Conservation (phyloP, 192 early-diverging fungal genomes). For the Spizellomyces sp. region DNA sequence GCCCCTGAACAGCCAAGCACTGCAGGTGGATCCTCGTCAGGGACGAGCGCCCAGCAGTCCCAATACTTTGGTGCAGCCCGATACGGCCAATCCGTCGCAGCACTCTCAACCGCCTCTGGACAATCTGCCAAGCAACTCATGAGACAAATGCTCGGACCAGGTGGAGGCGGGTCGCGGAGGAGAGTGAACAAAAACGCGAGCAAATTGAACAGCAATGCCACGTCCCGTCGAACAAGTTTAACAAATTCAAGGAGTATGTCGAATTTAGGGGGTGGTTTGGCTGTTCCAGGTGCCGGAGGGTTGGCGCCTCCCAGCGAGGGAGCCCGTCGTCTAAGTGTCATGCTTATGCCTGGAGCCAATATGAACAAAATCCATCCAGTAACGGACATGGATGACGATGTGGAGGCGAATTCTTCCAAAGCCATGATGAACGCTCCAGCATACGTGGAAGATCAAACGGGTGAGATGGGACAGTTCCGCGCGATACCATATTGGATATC, state of each 20-base stretch:
- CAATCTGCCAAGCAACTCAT: constrained; percentile 19
- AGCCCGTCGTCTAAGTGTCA: constrained; percentile 1
- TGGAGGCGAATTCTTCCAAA: constrained; percentile 17
- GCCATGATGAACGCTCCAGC: constrained; percentile 5
- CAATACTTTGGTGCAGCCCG: constrained; percentile 12
- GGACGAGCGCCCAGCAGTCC: constrained; percentile 5
- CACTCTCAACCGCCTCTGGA: constrained; percentile 17
- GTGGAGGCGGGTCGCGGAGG: constrained; percentile 9
- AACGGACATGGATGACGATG: constrained; percentile 4
- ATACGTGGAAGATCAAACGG: constrained; percentile 20
- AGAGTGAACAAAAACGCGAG: not conserved
- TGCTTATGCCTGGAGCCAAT: constrained; percentile 7
- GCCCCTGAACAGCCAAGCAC: not conserved
- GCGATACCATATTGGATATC: constrained; percentile 38
- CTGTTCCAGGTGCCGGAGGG: not conserved
- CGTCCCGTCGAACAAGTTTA: constrained; percentile 3
- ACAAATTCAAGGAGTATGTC: not conserved
- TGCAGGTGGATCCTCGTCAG: not conserved
- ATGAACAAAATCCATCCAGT: constrained; percentile 20
- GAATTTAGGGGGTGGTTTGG: constrained; percentile 13
- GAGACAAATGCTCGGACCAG: constrained; percentile 31
- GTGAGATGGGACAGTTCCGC: constrained; percentile 30
- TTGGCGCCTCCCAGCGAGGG: not conserved
- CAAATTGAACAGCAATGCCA: not conserved
- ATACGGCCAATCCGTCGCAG: constrained; percentile 23